Evolutionary conservation across 176 grass and related monocot genomes (phyloP).

Genomic region (Microstegium vimineum): DNA sequence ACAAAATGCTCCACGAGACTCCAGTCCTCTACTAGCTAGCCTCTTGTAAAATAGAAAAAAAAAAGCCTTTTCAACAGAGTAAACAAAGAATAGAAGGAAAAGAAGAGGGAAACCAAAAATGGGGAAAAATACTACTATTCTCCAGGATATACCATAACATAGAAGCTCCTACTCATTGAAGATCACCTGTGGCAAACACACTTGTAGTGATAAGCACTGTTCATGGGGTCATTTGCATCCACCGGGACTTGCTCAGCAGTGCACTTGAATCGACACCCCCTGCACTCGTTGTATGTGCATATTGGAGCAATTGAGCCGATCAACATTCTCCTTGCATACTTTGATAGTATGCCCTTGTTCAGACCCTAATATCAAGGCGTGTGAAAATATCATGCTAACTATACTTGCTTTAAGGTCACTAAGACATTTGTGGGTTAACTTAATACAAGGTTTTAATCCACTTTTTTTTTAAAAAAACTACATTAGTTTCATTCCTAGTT

Average conservation of each 20-base stretch:
- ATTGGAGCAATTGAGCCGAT: conserved; percentile 78
- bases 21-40: conserved; percentile 34
- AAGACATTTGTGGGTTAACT: conserved; percentile 12
- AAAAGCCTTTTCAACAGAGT: conserved; percentile 31
- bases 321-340: conserved; percentile 57
- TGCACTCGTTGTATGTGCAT: conserved; percentile 95
- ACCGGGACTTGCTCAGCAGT: conserved; percentile 86
- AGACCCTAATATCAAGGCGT: conserved; percentile 34
- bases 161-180: conserved; percentile 31
- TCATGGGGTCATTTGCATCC: conserved; percentile 86
- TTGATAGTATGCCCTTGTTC: conserved; percentile 14
- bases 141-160: conserved; percentile 29
- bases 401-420: conserved; percentile 16
- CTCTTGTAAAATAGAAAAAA: conserved; percentile 24
- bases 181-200: conserved; percentile 91
- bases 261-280: conserved; percentile 80
- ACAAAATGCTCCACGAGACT: conserved; percentile 35
- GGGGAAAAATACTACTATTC: conserved; percentile 18
- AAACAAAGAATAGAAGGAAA: conserved; percentile 18
- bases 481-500: neutral
- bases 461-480: conserved; percentile 1
- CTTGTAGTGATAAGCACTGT: conserved; percentile 94
- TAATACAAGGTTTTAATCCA: neutral
- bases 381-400: conserved; percentile 26
- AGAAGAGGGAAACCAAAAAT: conserved; percentile 7